These are phyloP conservation scores for Xylaria sp. DNA, from an alignment of 2,329 filamentous ascomycete genomes.

Conservation along the genomic window DNA sequence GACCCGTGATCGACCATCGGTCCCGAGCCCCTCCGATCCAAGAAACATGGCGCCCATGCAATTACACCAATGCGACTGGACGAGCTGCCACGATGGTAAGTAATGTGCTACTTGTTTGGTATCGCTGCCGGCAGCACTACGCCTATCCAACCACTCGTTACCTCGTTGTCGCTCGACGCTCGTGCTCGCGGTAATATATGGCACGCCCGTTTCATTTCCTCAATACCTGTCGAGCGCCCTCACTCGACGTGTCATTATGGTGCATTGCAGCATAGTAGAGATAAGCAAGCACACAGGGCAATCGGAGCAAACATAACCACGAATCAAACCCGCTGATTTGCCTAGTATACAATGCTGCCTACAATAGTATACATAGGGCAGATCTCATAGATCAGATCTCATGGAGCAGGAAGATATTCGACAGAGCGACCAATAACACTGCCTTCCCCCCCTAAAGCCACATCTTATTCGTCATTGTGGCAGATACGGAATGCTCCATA, in stretches of 20 bases:
- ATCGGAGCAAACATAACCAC: not conserved
- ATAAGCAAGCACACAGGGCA: not conserved
- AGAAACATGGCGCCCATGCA: slow-evolving; percentile 4
- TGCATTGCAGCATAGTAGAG: slow-evolving; percentile 3
- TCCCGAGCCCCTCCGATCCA: slow-evolving; percentile 21
- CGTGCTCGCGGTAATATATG: not conserved
- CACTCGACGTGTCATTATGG: slow-evolving; percentile 26
- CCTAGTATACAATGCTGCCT: not conserved
- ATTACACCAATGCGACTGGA: slow-evolving; percentile 20
- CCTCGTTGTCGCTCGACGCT: not conserved
- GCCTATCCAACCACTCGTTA: slow-evolving; percentile 16
- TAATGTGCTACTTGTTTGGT: not conserved
- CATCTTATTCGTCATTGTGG: slow-evolving; percentile 11
- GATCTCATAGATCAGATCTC: slow-evolving; percentile 22
- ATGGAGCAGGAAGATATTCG: slow-evolving; percentile 5
- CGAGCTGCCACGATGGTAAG: slow-evolving; percentile 16
- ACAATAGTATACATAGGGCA: slow-evolving; percentile 7
- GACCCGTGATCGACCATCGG: slow-evolving; percentile 22
- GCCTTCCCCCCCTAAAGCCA: slow-evolving; percentile 1
- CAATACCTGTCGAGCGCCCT: slow-evolving; percentile 12
- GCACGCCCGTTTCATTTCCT: not conserved
- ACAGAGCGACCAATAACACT: slow-evolving; percentile 11
- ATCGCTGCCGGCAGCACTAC: slow-evolving; percentile 19
- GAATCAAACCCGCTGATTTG: slow-evolving; percentile 2
- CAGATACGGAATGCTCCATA: slow-evolving; percentile 5